Evolutionary conservation across 2,329 filamentous ascomycete species (phyloP).

Genomic region (Dothidotthia symphoricarpi): DNA sequence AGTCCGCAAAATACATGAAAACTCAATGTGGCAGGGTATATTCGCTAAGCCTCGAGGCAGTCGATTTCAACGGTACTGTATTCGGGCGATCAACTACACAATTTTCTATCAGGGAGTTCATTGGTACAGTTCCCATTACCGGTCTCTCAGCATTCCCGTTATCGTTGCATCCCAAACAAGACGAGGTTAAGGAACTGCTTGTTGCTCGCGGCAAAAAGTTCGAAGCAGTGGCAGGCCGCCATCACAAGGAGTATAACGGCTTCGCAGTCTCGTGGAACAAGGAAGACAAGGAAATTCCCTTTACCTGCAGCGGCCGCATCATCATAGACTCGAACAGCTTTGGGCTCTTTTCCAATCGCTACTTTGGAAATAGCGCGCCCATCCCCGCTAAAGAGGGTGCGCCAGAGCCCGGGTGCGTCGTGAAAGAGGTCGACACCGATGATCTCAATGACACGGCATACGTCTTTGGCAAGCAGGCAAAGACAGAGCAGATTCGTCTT

Average conservation of each 20-base stretch:
- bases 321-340: conserved; percentile 71
- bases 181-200: conserved; percentile 61
- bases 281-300: conserved; percentile 17
- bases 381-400: conserved; percentile 20
- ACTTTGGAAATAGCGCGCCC: conserved; percentile 12
- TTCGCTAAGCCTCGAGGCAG: conserved; percentile 20
- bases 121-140: conserved; percentile 75
- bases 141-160: conserved; percentile 73
- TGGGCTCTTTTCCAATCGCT: conserved; percentile 48
- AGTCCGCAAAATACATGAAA: conserved; percentile 15
- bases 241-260: conserved; percentile 79
- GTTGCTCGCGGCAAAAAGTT: conserved; percentile 81
- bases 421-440: conserved; percentile 36
- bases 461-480: conserved; percentile 30
- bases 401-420: conserved; percentile 30
- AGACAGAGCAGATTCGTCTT: conserved; percentile 53
- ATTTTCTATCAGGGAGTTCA: conserved; percentile 53
- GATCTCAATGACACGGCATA: conserved; percentile 10
- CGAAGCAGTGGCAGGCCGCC: conserved; percentile 69
- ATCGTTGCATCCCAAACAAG: conserved; percentile 71
- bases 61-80: conserved; percentile 36
- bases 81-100: conserved; percentile 26
- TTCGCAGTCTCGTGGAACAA: conserved; percentile 42
- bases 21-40: conserved; percentile 24
- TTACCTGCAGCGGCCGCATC: conserved; percentile 73